phyloP scores from a whole-genome alignment of 1,139 yeast species.

The Kodamaea derodonti region DNA sequence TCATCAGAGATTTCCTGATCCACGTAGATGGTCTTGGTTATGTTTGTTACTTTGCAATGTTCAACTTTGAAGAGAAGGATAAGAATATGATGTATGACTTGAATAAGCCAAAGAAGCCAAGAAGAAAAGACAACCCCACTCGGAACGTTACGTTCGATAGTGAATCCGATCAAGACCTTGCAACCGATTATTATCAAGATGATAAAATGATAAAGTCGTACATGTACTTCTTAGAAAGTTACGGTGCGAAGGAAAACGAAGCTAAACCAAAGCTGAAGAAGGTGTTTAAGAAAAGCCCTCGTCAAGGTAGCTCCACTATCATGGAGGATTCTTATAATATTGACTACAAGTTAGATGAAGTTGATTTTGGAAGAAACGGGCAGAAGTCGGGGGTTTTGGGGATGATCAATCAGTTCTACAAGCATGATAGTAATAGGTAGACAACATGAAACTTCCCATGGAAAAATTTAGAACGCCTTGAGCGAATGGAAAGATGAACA shows the following conservation, averaged over 20 bases:
- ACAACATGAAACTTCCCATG: too few relatives aligned
- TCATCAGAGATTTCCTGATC: slow-evolving; percentile 81
- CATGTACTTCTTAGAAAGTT: slow-evolving; percentile 80
- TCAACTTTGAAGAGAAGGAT: slow-evolving; percentile 65
- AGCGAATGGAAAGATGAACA: too few relatives aligned
- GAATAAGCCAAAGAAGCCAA: slow-evolving; percentile 24
- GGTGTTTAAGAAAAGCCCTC: slow-evolving; percentile 2
- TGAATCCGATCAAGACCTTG: slow-evolving; percentile 33
- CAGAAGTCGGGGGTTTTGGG: slow-evolving; percentile 71
- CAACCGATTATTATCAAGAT: slow-evolving; percentile 45
- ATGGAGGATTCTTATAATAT: slow-evolving; percentile 27
- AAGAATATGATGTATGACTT: slow-evolving; percentile 44
- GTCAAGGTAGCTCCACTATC: slow-evolving; percentile 7
- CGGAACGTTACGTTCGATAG: slow-evolving; percentile 4
- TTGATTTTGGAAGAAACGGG: slow-evolving; percentile 21
- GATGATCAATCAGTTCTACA: slow-evolving; percentile 77
- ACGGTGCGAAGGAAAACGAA: slow-evolving; percentile 35
- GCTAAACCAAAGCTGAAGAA: slow-evolving; percentile 2
- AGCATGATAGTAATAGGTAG: slow-evolving; percentile 38
- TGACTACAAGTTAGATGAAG: slow-evolving; percentile 30
- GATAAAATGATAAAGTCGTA: slow-evolving; percentile 93
- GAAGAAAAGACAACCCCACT: slow-evolving; percentile 8
- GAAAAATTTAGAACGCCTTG: too few relatives aligned
- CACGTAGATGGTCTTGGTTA: slow-evolving; percentile 94
- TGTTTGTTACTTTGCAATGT: slow-evolving; percentile 92